Evolutionary conservation across 257 asterid genomes (phyloP).

Genomic region (Perilla frutescens): DNA sequence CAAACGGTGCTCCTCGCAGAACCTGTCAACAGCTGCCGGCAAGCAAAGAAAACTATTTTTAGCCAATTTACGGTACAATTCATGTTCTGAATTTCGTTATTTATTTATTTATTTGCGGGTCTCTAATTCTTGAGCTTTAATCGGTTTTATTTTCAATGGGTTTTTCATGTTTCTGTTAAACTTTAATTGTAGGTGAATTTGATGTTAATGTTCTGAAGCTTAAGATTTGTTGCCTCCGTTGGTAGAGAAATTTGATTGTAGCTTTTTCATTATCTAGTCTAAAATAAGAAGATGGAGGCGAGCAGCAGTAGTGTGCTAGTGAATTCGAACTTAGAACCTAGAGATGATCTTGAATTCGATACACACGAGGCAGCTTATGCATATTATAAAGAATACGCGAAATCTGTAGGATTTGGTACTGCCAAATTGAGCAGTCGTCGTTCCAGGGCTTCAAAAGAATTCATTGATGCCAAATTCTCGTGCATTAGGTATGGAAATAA

Average conservation of each 20-base stretch:
- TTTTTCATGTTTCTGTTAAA: conserved; percentile 21
- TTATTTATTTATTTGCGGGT: not conserved
- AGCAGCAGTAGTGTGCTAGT: conserved; percentile 38
- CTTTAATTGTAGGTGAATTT: conserved; percentile 31
- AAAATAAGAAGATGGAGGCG: conserved; percentile 58
- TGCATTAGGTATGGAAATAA: conserved; percentile 95
- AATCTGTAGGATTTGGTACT: conserved; percentile 87
- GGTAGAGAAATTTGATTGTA: conserved; percentile 8
- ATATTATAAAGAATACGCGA: conserved; percentile 81
- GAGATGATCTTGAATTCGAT: conserved; percentile 77
- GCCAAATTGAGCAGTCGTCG: conserved; percentile 96
- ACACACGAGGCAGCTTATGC: conserved; percentile 86
- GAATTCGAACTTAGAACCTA: conserved; percentile 58
- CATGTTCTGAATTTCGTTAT: not conserved
- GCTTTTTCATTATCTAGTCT: conserved; percentile 9
- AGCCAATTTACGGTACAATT: conserved; percentile 40
- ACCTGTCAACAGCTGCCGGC: conserved; percentile 27
- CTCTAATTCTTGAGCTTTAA: conserved; percentile 5
- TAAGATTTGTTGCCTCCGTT: conserved; percentile 16
- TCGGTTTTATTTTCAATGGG: not conserved
- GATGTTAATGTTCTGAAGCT: conserved; percentile 27
- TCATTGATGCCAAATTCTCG: conserved; percentile 93
- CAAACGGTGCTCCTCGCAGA: conserved; percentile 21
- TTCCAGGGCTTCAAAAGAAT: conserved; percentile 88
- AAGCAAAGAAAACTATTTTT: conserved; percentile 1